phyloP scores from a whole-genome alignment of 1,284 basidiomycete species.

The Sanghuangporus weigelae region DNA sequence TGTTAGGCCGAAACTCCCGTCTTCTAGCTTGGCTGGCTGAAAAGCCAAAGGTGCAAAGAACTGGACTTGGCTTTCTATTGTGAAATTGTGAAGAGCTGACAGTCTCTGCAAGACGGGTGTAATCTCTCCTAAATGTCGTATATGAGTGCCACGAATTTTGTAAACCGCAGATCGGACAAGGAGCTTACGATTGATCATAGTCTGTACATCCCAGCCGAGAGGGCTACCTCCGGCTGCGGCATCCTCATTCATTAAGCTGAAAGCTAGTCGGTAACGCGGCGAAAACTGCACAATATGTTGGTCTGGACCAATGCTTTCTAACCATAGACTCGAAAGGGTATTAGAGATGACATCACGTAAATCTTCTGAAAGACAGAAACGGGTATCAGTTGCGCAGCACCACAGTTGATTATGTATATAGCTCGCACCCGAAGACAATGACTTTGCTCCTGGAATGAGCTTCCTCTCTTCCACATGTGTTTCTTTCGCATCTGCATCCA shows the following conservation, averaged over 20 bases:
- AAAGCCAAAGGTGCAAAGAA: constrained; percentile 90
- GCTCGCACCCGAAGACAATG: constrained; percentile 1
- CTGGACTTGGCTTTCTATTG: constrained; percentile 90
- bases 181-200: constrained; percentile 57
- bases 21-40: constrained; percentile 42
- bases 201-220: constrained; percentile 67
- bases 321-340: background rate
- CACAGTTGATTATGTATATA: too few relatives aligned
- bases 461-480: constrained; percentile 4
- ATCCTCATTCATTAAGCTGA: constrained; percentile 86
- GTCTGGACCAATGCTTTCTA: constrained; percentile 38
- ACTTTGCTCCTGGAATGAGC: constrained; percentile 5
- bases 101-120: constrained; percentile 60
- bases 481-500: background rate
- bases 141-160: constrained; percentile 16
- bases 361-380: background rate
- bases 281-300: constrained; percentile 71
- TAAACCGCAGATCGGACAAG: constrained; percentile 2
- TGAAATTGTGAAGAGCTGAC: constrained; percentile 77
- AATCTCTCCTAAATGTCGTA: constrained; percentile 54
- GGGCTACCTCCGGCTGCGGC: constrained; percentile 59
- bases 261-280: constrained; percentile 73
- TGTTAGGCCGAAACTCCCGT: constrained; percentile 51
- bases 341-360: background rate
- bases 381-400: background rate